Evolutionary conservation across 1,284 basidiomycete species (phyloP), one percentile per base, ranked within the genome.

Genomic region (Malassezia cuniculi): DNA sequence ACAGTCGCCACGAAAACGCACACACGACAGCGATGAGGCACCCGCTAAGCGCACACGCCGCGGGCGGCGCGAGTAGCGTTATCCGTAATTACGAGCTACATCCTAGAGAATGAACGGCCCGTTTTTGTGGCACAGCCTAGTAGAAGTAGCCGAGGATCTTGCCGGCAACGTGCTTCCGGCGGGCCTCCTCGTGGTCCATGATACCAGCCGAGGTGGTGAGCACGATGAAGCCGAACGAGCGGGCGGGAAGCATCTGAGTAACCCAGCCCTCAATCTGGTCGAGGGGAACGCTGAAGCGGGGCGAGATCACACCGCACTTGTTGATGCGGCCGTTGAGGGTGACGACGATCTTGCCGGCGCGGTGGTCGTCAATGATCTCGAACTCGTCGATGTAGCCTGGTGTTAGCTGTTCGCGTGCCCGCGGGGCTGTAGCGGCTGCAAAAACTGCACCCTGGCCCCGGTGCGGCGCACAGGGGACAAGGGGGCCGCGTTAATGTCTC

Each of bases 301-400:
- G 89, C 22, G 90, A 95, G 73, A 99, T 94, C 68, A 97, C 93
- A 69, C 90, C 93, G 48, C 64, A 68, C 76, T 99, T 97, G 79
- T 97, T 99, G 60, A 99, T 78, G 49, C 87, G 84, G 46, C 93
- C 93, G 70, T 94, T 95, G 51, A 99, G 80, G 73, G 97, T 87
- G 58, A 97, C 78, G 61, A 99, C 89, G 57, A 99, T 85, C 75
- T 99, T 99, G 69, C 87, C 87, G 12, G 86, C 81, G 52, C 93
- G 87, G 73, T 97, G 93, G 75, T 99, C 93, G 69, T 99, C 93
- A 69, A 99, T 82, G 72, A 94, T 84, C 73, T 95, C 90, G 69
- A 97, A 97, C 75, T 97, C 90, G 66, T 87, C 87, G 54, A 95
- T 94, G 78, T 95, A 95, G 51, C 87, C 89, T 94, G 57, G 31